Percentiles rank a stretch among this genome's conserved stretches.
These are phyloP conservation scores for Gymnopus androsaceus DNA, from an alignment of 1,284 basidiomycete species.

Conservation along the genomic window DNA sequence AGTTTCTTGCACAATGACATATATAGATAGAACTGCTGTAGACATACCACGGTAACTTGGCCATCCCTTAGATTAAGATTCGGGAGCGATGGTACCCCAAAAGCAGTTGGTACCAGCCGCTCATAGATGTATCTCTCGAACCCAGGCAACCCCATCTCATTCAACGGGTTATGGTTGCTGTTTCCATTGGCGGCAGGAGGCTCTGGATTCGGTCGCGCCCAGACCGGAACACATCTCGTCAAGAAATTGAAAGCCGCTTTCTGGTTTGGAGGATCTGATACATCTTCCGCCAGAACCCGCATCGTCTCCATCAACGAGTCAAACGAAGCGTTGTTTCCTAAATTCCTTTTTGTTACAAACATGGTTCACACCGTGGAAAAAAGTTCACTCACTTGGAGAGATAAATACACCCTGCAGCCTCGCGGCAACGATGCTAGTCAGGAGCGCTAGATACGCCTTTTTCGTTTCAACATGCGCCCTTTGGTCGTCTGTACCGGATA, in stretches of 20 bases:
- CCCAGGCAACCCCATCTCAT: constrained; percentile 65
- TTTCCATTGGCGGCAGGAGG: constrained; percentile 39
- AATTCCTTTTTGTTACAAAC: neutral
- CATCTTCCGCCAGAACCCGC: constrained; percentile 75
- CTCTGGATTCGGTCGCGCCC: constrained; percentile 61
- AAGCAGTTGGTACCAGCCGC: constrained; percentile 80
- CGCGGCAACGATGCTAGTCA: constrained; percentile 82
- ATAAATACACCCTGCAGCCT: constrained; percentile 86
- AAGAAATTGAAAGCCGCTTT: constrained; percentile 85
- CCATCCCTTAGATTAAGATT: constrained; percentile 90
- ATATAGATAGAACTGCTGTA: too few relatives aligned
- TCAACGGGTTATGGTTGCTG: constrained; percentile 34
- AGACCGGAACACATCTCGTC: constrained; percentile 73
- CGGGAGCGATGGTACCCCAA: constrained; percentile 78
- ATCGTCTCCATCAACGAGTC: constrained; percentile 73
- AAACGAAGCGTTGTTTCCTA: constrained; percentile 83
- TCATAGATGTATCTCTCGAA: constrained; percentile 96
- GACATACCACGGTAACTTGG: constrained; percentile 75
- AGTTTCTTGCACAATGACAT: neutral
- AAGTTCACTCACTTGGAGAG: constrained; percentile 68
- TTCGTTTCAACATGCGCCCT: constrained; percentile 85
- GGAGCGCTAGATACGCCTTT: constrained; percentile 85
- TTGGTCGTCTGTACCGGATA: constrained; percentile 90
- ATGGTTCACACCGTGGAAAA: neutral
- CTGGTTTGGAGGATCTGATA: constrained; percentile 74